These are phyloP conservation scores for Tilletia setariae DNA, from an alignment of 1,284 basidiomycete genomes.

Conservation along the genomic window DNA sequence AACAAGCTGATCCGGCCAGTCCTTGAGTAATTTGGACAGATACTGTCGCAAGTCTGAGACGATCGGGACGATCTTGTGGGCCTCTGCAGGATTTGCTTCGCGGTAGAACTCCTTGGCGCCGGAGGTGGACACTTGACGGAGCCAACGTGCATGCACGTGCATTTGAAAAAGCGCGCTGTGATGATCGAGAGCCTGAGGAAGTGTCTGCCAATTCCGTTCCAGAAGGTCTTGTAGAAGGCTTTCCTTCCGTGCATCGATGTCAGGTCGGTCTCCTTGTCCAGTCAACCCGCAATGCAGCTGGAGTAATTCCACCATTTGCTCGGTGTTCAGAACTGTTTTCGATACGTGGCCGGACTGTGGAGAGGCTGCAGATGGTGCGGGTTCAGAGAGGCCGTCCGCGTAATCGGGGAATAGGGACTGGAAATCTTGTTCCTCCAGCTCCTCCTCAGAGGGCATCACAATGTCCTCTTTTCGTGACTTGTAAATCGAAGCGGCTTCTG, in stretches of 20 bases:
- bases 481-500: conserved; percentile 64
- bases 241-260: conserved; percentile 1
- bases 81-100: conserved; percentile 36
- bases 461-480: conserved; percentile 66
- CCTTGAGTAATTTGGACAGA: conserved; percentile 61
- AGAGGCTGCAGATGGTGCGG: background rate
- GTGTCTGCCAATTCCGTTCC: background rate
- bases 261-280: background rate
- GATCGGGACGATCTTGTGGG: conserved; percentile 34
- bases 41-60: conserved; percentile 33
- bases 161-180: conserved; percentile 2
- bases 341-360: background rate
- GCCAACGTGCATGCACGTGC: conserved; percentile 6
- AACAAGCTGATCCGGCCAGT: conserved; percentile 98
- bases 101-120: conserved; percentile 44
- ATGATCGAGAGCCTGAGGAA: background rate
- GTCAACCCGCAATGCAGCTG: background rate
- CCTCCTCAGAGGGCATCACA: conserved; percentile 67
- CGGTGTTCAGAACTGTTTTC: background rate
- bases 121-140: background rate
- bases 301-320: background rate
- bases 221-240: background rate
- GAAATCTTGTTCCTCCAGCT: conserved; percentile 72
- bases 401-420: conserved; percentile 77
- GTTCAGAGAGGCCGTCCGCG: conserved; percentile 58